Evolutionary conservation across 176 grass and related monocot species (phyloP), one percentile per base, ranked within the genome.

Genomic region (Oryza nivara): DNA sequence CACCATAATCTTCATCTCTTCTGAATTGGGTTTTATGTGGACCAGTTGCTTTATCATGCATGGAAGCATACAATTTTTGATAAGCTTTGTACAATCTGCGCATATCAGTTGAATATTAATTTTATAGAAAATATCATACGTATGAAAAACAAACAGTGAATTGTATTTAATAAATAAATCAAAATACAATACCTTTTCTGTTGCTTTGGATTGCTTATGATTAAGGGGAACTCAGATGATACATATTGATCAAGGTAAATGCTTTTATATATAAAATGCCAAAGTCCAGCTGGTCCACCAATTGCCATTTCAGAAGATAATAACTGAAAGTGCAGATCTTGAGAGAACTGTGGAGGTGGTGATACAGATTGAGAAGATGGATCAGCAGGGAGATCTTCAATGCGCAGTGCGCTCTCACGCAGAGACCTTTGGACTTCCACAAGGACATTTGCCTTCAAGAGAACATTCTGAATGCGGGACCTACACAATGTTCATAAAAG

Each of bases 1-100:
- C 73, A 99, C 96, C 96, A 68, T 92, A 96, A 90, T 96, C 84
- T 46, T 91, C 87, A 25, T 89, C 84, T 74, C 96, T 89, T 94
- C 90, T 94, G 81, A 96, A 99, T 72, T 99, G 96, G 58, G 96
- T 99, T 92, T 94, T 99, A 83, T 96, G 96, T 68, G 93, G 90
- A 66, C 93, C 93, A 82, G 80, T 96, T 81, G 81, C 84, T 82
- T 96, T 96, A 45, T 92, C 92, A 77, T 99, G 96, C 96, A 99
- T 96, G 17, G 91, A 99, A 45, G 75, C 78, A 89, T 96, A 96
- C 47, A 99, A 72, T 54, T 94, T 96, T 85, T 99, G 71, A 76
- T 96, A 99, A 74, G 92, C 93, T 72, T 92, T 96, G 87, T 91
- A 99, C 78, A 99, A 84, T 78, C 97, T 99, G 91, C 78, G 88